Conservation (phyloP, 768 basidiomycete genomes). For the Sarcodon aspratus region DNA sequence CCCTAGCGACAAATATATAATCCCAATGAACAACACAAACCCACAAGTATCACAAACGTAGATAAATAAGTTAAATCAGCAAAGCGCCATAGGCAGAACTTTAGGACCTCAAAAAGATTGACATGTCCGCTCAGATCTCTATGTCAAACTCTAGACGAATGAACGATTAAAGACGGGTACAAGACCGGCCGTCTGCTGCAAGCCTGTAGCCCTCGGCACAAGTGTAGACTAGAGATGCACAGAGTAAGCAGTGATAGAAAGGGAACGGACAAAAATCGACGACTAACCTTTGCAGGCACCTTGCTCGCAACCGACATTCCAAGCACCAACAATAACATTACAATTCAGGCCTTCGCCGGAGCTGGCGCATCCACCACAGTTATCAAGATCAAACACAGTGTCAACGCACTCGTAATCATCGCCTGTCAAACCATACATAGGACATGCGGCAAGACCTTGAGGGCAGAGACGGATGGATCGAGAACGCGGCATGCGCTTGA, state of each 20-base stretch:
- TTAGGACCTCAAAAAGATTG: not conserved
- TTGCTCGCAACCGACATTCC: slow-evolving; percentile 60
- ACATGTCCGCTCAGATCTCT: too few relatives aligned
- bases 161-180: slow-evolving; percentile 21
- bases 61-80: not conserved
- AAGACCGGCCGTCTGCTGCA: slow-evolving; percentile 29
- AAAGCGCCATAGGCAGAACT: not conserved
- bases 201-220: slow-evolving; percentile 38
- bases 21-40: too few relatives aligned
- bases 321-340: slow-evolving; percentile 48
- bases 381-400: slow-evolving; percentile 45
- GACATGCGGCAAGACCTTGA: slow-evolving; percentile 42
- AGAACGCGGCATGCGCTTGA: slow-evolving; percentile 21
- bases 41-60: too few relatives aligned
- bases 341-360: slow-evolving; percentile 62
- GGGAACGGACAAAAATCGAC: not conserved
- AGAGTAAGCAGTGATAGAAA: slow-evolving; percentile 1
- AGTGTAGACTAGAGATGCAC: slow-evolving; percentile 29
- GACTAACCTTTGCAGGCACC: slow-evolving; percentile 42
- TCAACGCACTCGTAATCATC: slow-evolving; percentile 58
- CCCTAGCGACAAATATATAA: too few relatives aligned
- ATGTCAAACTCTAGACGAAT: not conserved
- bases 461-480: slow-evolving; percentile 39
- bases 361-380: slow-evolving; percentile 67
- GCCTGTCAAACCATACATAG: slow-evolving; percentile 27